Evolutionary conservation across 2,329 filamentous ascomycete genomes (phyloP).

Genomic region (Rhynchosporium secalis): DNA sequence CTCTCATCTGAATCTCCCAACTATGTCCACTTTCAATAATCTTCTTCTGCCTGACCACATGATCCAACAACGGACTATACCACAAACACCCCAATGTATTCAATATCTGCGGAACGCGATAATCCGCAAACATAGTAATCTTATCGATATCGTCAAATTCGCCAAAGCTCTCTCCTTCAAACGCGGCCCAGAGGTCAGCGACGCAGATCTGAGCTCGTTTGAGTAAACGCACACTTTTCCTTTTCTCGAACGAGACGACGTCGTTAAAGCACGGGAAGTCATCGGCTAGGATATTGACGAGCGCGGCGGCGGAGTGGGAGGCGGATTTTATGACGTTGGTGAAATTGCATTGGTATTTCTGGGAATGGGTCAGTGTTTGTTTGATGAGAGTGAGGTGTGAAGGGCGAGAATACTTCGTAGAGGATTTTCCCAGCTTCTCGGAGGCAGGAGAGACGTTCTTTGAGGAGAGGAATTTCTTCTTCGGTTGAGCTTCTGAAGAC

Average conservation of each 20-base stretch:
- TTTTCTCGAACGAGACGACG: slow-evolving; percentile 71
- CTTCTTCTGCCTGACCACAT: slow-evolving; percentile 64
- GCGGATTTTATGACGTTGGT: slow-evolving; percentile 72
- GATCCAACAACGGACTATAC: slow-evolving; percentile 79
- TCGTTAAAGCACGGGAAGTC: slow-evolving; percentile 88
- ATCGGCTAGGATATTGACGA: slow-evolving; percentile 82
- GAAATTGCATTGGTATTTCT: slow-evolving; percentile 77
- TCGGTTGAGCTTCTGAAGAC: slow-evolving; percentile 86
- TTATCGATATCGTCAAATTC: slow-evolving; percentile 88
- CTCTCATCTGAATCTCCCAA: slow-evolving; percentile 87
- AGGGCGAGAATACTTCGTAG: slow-evolving; percentile 59
- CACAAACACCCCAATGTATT: slow-evolving; percentile 77
- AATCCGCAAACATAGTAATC: slow-evolving; percentile 98
- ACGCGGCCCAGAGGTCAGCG: slow-evolving; percentile 95
- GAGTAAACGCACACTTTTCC: slow-evolving; percentile 73
- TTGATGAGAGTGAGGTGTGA: neutral
- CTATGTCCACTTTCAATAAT: slow-evolving; percentile 68
- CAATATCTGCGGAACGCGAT: slow-evolving; percentile 92
- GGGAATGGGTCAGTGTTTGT: slow-evolving; percentile 19
- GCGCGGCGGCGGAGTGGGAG: slow-evolving; percentile 73
- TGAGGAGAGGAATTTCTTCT: slow-evolving; percentile 82
- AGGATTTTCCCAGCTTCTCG: slow-evolving; percentile 81
- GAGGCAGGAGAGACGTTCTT: slow-evolving; percentile 75
- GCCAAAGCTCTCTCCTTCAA: slow-evolving; percentile 77
- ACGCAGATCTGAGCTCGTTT: slow-evolving; percentile 96